Conservation (phyloP, 177 flowering plant species). For the Telopea speciosissima region DNA sequence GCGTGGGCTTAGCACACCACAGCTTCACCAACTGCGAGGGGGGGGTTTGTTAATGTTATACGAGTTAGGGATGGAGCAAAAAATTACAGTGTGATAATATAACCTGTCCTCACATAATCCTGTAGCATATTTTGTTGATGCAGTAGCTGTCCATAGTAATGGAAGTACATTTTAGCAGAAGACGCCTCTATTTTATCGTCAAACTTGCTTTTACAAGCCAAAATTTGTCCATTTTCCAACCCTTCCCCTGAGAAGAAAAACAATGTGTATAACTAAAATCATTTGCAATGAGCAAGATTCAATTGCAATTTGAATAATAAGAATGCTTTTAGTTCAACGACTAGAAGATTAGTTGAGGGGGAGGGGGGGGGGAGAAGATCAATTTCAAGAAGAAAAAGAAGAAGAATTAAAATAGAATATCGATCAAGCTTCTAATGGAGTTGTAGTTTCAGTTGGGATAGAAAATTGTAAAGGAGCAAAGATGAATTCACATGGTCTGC, state of each 20-base stretch:
- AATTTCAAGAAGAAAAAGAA: too few relatives aligned
- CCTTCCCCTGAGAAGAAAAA: slow-evolving; percentile 24
- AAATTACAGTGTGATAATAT: slow-evolving; percentile 17
- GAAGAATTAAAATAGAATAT: too few relatives aligned
- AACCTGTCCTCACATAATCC: slow-evolving; percentile 99
- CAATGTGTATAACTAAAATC: neutral
- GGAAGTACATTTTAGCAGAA: slow-evolving; percentile 98
- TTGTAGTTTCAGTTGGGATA: neutral
- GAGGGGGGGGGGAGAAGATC: too few relatives aligned
- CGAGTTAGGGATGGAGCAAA: slow-evolving; percentile 3
- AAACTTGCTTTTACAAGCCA: slow-evolving; percentile 64
- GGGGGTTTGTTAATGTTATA: neutral
- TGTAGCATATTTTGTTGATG: slow-evolving; percentile 99
- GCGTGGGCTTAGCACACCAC: too few relatives aligned
- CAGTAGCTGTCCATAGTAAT: slow-evolving; percentile 90
- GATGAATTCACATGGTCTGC: neutral
- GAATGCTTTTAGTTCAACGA: neutral
- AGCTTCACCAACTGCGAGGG: too few relatives aligned
- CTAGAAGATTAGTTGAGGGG: neutral
- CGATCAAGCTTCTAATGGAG: neutral
- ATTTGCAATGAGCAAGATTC: neutral
- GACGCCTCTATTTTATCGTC: slow-evolving; percentile 90
- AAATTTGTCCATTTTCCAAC: slow-evolving; percentile 56
- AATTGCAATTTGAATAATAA: slow-evolving; percentile 1
- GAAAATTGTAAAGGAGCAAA: neutral